Base-by-base conservation (phyloP, 2,329 filamentous ascomycete genomes). In the Ophiocordyceps sinensis region DNA sequence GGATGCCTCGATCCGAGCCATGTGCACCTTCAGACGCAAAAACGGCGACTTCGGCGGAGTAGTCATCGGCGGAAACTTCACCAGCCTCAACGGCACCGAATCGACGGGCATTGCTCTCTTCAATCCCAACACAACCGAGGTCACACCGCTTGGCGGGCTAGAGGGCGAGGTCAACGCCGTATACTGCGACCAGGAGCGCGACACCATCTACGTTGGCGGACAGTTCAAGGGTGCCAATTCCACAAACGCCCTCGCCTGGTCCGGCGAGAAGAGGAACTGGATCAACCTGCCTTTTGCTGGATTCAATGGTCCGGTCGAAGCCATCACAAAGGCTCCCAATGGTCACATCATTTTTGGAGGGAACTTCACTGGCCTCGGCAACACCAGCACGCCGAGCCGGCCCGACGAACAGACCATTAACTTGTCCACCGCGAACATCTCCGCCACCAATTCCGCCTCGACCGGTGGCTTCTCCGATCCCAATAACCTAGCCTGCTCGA, bases 1-100 rank as follows among this genome's bases (percentile, higher is more conserved):
- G 36, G 86, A 96, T 61, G 88, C 82, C 43, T 78, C 82, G 38
- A 94, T 98, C 54, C 74, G 79, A 54, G 73, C 85, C 48, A 91
- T 98, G 83, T 98, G 91, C 65, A 67, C 81, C 17, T 85, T 89
- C 52, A 69, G 77, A 40, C 64, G 71, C 51, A 68, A 71, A 43
- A 73, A 85, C 59, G 82, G 83, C 48, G 72, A 69, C 6, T 63
- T 81, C 43, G 68, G 74, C n/a, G 81, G 82, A 34, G 75, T 96
- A 26, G 74, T 96, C 38, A 73, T 98, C 14, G 91, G 84, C 42
- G 91, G 91, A 38, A 96, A 96, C 65, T 98, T 98, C 58, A 96
- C 91, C 28, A 93, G 85, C 58, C 65, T 98, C 46, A 85, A 80
- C 44, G 79, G 79, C 44, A 71, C 81, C 43, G 66, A 84, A 54